Base-by-base conservation (phyloP, 2,329 filamentous ascomycete species). In the Cladophialophora yegresii region DNA sequence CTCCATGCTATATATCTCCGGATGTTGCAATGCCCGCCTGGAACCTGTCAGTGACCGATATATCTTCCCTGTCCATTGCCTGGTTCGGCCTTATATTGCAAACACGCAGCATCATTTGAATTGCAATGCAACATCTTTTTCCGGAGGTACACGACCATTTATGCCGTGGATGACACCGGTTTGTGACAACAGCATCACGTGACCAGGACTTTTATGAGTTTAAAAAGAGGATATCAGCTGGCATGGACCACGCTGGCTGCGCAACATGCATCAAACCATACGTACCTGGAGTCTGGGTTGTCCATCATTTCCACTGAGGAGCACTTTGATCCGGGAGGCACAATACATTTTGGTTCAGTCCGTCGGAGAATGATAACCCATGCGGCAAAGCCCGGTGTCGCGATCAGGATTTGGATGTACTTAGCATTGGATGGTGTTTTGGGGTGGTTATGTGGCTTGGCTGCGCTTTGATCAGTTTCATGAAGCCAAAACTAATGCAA, bases 351-450 rank as follows among this genome's bases (percentile, higher is more conserved):
- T 59, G 65, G 63, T 49, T 63, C 28, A 13, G 62, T 56, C 53
- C 59, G 54, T 65, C 58, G 58, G 45, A 58, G 26, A 43, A 73
- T 64, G 69, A 71, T 71, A 71, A 67, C 72, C 71, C 57, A 65
- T 69, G 65, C 66, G 63, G 59, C 60, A 54, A 62, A 71, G 68
- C 64, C 47, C 67, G 75, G 76, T 73, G 74, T 75, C 75, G 63
- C 66, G 53, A 40, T 55, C 36, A 56, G 63, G 60, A 62, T 53
- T 54, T 63, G 49, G 60, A 61, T 62, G 64, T 64, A 61, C 58
- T 60, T 62, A 67, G 67, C 65, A 64, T 68, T 64, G 61, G 61
- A 62, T 54, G 66, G 62, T 54, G 66, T 61, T 23, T 51, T 55
- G 23, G 47, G 60, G 50, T 22, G 51, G 28, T 6, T 1, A 32